Percentiles rank a stretch among this genome's conserved stretches.
Conservation (phyloP, 768 basidiomycete species). For the Leccinum olivaceopallidum region DNA sequence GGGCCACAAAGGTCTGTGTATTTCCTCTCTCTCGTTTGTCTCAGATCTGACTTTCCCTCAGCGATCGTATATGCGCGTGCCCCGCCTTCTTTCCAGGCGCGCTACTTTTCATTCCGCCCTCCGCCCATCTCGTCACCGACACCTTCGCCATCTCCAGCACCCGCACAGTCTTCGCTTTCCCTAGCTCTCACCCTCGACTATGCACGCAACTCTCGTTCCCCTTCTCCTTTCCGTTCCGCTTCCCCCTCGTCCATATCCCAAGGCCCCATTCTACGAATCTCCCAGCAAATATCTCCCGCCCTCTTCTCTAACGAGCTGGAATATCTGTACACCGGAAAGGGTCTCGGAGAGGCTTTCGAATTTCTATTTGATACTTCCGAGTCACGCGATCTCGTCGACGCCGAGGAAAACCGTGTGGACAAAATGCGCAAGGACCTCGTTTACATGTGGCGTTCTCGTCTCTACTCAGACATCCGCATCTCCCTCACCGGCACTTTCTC, state of each 20-base stretch:
- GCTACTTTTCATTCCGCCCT: conserved; percentile 82
- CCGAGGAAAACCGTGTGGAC: conserved; percentile 63
- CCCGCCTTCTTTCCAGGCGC: conserved; percentile 85
- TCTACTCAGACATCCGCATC: conserved; percentile 91
- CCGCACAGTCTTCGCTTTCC: conserved; percentile 62
- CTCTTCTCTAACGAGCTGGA: conserved; percentile 91
- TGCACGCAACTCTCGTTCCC: conserved; percentile 42
- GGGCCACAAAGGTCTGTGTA: conserved; percentile 87
- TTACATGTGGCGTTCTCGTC: conserved; percentile 94
- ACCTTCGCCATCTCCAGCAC: conserved; percentile 51
- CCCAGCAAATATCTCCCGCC: conserved; percentile 69
- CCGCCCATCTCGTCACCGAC: conserved; percentile 51
- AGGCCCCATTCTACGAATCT: conserved; percentile 56
- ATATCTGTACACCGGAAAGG: conserved; percentile 92
- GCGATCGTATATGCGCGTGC: conserved; percentile 95
- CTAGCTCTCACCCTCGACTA: conserved; percentile 49
- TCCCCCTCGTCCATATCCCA: conserved; percentile 48
- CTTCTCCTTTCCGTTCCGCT: conserved; percentile 44
- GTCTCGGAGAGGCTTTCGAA: conserved; percentile 84
- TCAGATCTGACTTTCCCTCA: conserved; percentile 29
- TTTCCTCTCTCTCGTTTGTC: neutral
- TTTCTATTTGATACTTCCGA: conserved; percentile 73
- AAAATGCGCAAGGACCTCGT: conserved; percentile 92
- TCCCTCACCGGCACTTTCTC: conserved; percentile 71
- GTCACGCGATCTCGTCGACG: conserved; percentile 43